Evolutionary conservation across 192 early-diverging fungal genomes (phyloP).

Genomic region (Backusella psychrophila): DNA sequence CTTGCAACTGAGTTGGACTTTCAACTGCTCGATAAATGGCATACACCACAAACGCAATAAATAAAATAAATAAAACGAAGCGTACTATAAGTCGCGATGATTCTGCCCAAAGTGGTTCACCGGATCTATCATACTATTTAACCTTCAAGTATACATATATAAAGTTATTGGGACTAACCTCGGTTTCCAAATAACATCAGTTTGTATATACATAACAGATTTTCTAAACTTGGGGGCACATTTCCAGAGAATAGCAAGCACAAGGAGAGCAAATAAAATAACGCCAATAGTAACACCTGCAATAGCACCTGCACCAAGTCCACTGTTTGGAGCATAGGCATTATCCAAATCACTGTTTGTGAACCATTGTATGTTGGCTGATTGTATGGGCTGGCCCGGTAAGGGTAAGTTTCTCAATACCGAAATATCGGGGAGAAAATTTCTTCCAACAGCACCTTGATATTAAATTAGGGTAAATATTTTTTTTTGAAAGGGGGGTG

Average conservation of each 20-base stretch:
- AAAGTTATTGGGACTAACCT: not conserved
- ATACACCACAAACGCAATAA: slow-evolving; percentile 5
- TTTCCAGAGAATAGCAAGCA: not conserved
- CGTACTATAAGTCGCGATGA: slow-evolving; percentile 1
- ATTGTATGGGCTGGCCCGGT: not conserved
- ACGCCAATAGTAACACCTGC: not conserved
- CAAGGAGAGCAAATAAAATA: not conserved
- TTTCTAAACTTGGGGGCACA: not conserved
- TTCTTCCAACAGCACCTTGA: not conserved
- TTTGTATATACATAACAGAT: not conserved
- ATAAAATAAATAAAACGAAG: not conserved
- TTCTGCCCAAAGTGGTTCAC: slow-evolving; percentile 21
- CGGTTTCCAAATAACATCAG: slow-evolving; percentile 3
- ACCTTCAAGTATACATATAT: not conserved
- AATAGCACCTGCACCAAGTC: not conserved
- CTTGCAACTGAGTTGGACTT: not conserved
- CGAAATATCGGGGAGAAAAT: not conserved
- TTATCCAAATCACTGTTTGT: not conserved
- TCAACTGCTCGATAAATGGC: not conserved
- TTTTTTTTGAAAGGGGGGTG: too few relatives aligned
- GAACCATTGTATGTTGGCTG: not conserved
- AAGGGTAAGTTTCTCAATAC: not conserved
- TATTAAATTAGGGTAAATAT: too few relatives aligned
- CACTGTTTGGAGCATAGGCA: not conserved
- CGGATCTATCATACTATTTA: not conserved